A percentile compares a stretch with the other conserved stretches of the same genome.
phyloP scores from a whole-genome alignment of 2,329 filamentous ascomycete species.

The Sclerotinia spermophila region DNA sequence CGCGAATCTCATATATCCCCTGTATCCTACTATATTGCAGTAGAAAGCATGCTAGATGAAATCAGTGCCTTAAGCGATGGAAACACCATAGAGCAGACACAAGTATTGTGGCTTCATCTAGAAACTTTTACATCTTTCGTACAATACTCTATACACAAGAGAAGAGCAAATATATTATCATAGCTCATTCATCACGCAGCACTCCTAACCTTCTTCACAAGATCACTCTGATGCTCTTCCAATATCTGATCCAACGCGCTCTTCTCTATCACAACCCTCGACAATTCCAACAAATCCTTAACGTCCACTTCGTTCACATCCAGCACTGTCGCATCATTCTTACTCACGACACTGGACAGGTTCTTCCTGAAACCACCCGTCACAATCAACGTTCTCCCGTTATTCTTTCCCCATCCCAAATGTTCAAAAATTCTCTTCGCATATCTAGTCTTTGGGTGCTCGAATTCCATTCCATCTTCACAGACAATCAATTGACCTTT shows the following conservation, averaged over 20 bases:
- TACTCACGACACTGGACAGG: slow-evolving; percentile 61
- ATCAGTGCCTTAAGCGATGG: neutral
- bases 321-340: slow-evolving; percentile 65
- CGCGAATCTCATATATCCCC: neutral
- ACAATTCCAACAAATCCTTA: slow-evolving; percentile 85
- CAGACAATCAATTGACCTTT: slow-evolving; percentile 84
- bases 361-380: slow-evolving; percentile 58
- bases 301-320: slow-evolving; percentile 82
- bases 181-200: slow-evolving; percentile 26
- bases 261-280: slow-evolving; percentile 83
- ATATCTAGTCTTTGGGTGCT: slow-evolving; percentile 49
- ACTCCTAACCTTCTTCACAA: slow-evolving; percentile 38
- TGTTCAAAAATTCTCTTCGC: slow-evolving; percentile 64
- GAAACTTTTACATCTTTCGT: slow-evolving; percentile 17
- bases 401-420: slow-evolving; percentile 60
- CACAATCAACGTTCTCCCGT: slow-evolving; percentile 73
- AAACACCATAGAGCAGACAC: neutral
- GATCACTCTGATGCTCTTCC: slow-evolving; percentile 65
- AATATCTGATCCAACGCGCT: slow-evolving; percentile 73
- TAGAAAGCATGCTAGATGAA: neutral
- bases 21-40: neutral
- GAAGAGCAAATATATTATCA: slow-evolving; percentile 9
- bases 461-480: slow-evolving; percentile 70
- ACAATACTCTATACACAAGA: slow-evolving; percentile 10
- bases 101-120: neutral